Evolutionary conservation across 805 yeast species (phyloP), one percentile per base, ranked within the genome.

Genomic region (Saccharomycopsis synnaedendra): DNA sequence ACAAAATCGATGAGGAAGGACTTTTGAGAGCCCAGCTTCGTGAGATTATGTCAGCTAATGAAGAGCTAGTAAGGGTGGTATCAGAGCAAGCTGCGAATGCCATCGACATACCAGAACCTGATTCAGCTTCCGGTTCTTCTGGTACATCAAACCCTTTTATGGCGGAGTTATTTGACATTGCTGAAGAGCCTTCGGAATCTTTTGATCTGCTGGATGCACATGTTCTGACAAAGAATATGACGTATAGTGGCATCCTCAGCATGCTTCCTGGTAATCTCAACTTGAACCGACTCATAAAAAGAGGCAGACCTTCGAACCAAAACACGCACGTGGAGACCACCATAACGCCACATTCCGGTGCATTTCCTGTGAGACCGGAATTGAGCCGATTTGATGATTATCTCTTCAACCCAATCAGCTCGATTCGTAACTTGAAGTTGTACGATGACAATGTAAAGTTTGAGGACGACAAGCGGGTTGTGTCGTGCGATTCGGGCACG

Each of bases 241-340:
- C 33, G 28, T 46, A 41, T 29, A 42, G 46, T 5, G 31, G 42
- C 29, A 31, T 46, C 3, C 38, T 46, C 8, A 46, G 42, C 41
- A 28, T 46, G 7, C 28, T 46, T 4, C 49, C 49, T 8, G 35
- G 42, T 31, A 46, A 46, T 31, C 41, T 46, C 5, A 46, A 46
- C 37, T 44, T 44, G 30, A 44, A 44, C 35, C 41, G 42, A 39
- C 33, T 46, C 9, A 46, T 46, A 5, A 33, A 46, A 28, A 46
- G 37, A 39, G 43, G 29, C 10, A 11, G 28, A 30, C 39, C 33
- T 32, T 8, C 32, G 32, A 32, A 29, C 33, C 44, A 29, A 30
- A 7, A 41, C 9, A 29, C 11, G 11, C 11, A 29, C 8, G 41
- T 11, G 19, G 19, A 19, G 19, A 19, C 19, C 19, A 19, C 19